Base-by-base conservation (phyloP, 805 yeast species). In the Naumovozyma baii region DNA sequence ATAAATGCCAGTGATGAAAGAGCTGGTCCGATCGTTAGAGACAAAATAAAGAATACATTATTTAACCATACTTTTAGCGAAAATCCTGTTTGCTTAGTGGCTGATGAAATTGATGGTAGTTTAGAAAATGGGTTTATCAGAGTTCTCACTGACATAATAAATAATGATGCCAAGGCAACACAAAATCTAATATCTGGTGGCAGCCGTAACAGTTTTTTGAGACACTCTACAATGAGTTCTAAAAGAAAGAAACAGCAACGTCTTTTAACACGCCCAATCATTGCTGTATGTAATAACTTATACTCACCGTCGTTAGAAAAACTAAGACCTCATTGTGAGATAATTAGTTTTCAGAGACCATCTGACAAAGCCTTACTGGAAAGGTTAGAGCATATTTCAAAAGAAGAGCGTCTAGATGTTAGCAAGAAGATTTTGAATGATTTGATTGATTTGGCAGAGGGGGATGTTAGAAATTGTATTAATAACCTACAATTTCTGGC, bases 41-140 rank as follows among this genome's bases (percentile, higher is more conserved):
- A 76, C 16, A 78, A 75, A 48, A 63, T 81, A 5, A 51, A 56
- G 22, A 82, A 78, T 52, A 80, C 90, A 0, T 61, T 83, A 40
- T 76, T 79, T 10, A 70, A 84, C 14, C 71, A 77, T 39, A 74
- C 82, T 2, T 70, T 86, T 37, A 71, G 76, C 15, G 83, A 80
- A 2, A 76, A 73, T 36, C 95, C 96, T 0, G 76, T 83, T 0
- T 85, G 95, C 52, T 63, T 90, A 5, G 70, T 92, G 3, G 80
- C 87, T 5, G 97, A 92, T 62, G 97, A 92, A 58, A 73, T 92
- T 30, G 98, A 90, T 64, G 83, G 90, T 31, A 80, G 80, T 9
- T 66, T 78, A 0, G 88, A 83, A 49, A 60, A 62, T 44, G 83
- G 83, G 3, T 75, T 81, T 48, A 68, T 80, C n/a, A 68, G 64